Evolutionary conservation across 1,284 basidiomycete species (phyloP).

Genomic region (Cryptococcus floricola): DNA sequence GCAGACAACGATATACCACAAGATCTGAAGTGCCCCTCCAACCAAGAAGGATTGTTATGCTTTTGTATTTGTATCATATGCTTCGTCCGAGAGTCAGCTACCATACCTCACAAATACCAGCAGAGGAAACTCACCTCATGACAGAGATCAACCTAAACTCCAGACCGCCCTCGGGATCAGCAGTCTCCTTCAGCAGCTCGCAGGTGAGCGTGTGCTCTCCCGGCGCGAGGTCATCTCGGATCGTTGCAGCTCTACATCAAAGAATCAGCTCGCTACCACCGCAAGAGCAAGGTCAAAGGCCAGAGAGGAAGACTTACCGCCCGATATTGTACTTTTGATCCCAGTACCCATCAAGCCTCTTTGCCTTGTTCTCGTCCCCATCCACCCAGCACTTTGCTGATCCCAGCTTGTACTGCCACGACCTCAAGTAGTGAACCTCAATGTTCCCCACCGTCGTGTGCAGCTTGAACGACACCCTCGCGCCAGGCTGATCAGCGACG

Average conservation of each 20-base stretch:
- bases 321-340: constrained; percentile 29
- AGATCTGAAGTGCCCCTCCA: neutral
- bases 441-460: constrained; percentile 30
- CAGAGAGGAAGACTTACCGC: constrained; percentile 14
- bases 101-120: neutral
- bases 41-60: neutral
- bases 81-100: too few species aligned
- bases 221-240: constrained; percentile 27
- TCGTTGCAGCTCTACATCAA: constrained; percentile 15
- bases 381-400: constrained; percentile 41
- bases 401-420: constrained; percentile 32
- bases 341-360: constrained; percentile 37
- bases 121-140: constrained; percentile 32
- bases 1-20: neutral
- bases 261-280: neutral
- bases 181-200: constrained; percentile 31
- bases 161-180: constrained; percentile 35
- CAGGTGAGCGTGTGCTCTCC: constrained; percentile 40
- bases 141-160: constrained; percentile 44
- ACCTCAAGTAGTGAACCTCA: constrained; percentile 38
- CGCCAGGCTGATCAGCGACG: constrained; percentile 34
- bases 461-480: constrained; percentile 35
- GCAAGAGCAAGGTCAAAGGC: neutral
- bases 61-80: neutral
- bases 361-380: constrained; percentile 15